Percentiles rank a stretch among this genome's conserved stretches.
phyloP scores from a whole-genome alignment of 2,329 filamentous ascomycete genomes.

The Colletotrichum nymphaeae region DNA sequence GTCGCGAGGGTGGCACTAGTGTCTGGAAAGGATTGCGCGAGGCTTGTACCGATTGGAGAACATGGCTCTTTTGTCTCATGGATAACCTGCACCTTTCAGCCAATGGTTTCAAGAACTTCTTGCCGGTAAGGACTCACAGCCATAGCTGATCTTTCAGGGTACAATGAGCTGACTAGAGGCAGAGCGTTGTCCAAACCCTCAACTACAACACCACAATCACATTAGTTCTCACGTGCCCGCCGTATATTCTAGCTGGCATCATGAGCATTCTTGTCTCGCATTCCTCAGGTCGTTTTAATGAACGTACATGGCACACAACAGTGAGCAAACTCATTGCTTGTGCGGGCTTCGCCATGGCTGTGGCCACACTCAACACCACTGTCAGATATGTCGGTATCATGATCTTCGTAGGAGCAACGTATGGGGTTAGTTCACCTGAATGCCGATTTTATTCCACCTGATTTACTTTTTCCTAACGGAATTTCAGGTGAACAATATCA shows the following conservation, averaged over 20 bases:
- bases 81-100: slow-evolving; percentile 62
- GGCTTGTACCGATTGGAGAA: slow-evolving; percentile 56
- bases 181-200: slow-evolving; percentile 52
- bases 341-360: slow-evolving; percentile 40
- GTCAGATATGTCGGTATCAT: slow-evolving; percentile 42
- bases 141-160: neutral
- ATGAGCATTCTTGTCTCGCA: slow-evolving; percentile 50
- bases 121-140: slow-evolving; percentile 28
- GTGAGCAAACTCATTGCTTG: slow-evolving; percentile 53
- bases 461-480: slow-evolving; percentile 36
- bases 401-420: slow-evolving; percentile 51
- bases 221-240: slow-evolving; percentile 58
- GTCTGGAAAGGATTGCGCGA: slow-evolving; percentile 55
- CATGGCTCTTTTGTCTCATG: slow-evolving; percentile 62
- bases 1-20: slow-evolving; percentile 49
- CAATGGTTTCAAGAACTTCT: slow-evolving; percentile 54
- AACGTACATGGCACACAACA: slow-evolving; percentile 60
- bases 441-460: slow-evolving; percentile 43
- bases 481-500: slow-evolving; percentile 49
- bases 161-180: neutral
- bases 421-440: slow-evolving; percentile 48
- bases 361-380: slow-evolving; percentile 38
- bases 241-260: slow-evolving; percentile 53
- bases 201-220: slow-evolving; percentile 56
- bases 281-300: slow-evolving; percentile 58